Percentiles rank a stretch among this genome's conserved stretches.
These are phyloP conservation scores for Melanomma pulvis-pyrius DNA, from an alignment of 495 filamentous ascomycete species.

Conservation along the genomic window DNA sequence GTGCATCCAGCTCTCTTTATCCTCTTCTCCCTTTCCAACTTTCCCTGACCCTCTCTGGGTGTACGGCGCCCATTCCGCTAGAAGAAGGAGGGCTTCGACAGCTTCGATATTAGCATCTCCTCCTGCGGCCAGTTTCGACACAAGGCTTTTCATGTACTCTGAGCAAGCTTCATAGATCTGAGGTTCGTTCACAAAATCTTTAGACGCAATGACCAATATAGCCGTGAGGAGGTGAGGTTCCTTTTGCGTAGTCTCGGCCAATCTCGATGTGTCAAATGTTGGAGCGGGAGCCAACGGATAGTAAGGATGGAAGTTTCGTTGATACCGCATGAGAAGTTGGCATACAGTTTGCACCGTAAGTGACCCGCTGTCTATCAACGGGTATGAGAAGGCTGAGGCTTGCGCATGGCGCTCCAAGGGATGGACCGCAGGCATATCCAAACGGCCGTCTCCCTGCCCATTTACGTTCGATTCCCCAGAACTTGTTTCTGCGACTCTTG, in stretches of 20 bases:
- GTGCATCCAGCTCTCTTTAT: constrained; percentile 70
- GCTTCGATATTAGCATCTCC: constrained; percentile 64
- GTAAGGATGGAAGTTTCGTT: constrained; percentile 63
- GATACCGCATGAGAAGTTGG: constrained; percentile 57
- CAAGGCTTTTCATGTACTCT: constrained; percentile 64
- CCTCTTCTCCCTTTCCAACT: constrained; percentile 66
- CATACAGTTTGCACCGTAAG: constrained; percentile 54
- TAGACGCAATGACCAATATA: constrained; percentile 64
- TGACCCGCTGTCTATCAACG: constrained; percentile 54
- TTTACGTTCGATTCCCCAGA: constrained; percentile 34
- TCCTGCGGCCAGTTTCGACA: constrained; percentile 63
- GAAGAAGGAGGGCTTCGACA: constrained; percentile 64
- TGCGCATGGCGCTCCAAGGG: constrained; percentile 20
- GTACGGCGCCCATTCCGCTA: constrained; percentile 69
- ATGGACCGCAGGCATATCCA: background rate
- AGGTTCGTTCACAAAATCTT: constrained; percentile 60
- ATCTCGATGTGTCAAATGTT: constrained; percentile 54
- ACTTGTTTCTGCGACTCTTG: constrained; percentile 49
- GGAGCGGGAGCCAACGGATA: constrained; percentile 61
- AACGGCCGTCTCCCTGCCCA: constrained; percentile 4
- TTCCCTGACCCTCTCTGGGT: constrained; percentile 51
- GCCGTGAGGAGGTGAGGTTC: constrained; percentile 66
- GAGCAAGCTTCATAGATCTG: constrained; percentile 63
- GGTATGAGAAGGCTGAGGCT: constrained; percentile 48
- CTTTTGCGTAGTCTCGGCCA: constrained; percentile 52